Conservation (phyloP, 768 basidiomycete species). For the Artomyces pyxidatus region DNA sequence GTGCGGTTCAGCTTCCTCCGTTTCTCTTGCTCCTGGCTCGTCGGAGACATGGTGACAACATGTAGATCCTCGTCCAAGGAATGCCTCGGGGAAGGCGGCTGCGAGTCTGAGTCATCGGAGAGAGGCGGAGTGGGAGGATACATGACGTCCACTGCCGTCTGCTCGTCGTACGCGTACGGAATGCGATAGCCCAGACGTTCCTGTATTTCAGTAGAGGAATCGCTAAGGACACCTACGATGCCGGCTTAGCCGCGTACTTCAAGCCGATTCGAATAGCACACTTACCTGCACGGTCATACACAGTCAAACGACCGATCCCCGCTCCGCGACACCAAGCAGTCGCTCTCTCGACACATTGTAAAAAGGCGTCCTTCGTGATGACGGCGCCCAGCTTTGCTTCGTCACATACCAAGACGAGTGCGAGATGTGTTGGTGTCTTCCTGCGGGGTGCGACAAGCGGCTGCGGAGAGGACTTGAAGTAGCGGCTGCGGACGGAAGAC, state of each 20-base stretch:
- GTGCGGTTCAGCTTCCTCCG: conserved; percentile 1
- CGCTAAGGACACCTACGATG: neutral
- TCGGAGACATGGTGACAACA: conserved; percentile 1
- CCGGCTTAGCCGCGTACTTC: too few species aligned
- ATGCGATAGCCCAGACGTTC: conserved; percentile 26
- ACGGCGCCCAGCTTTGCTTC: conserved; percentile 25
- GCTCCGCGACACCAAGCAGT: conserved; percentile 54
- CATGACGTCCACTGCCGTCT: conserved; percentile 46
- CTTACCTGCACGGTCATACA: conserved; percentile 69
- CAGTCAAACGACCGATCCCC: conserved; percentile 56
- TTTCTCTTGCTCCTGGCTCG: neutral
- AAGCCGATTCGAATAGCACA: neutral
- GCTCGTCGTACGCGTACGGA: conserved; percentile 14
- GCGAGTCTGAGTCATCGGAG: conserved; percentile 63
- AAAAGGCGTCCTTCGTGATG: conserved; percentile 33
- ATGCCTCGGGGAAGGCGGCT: conserved; percentile 15
- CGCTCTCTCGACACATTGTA: conserved; percentile 45
- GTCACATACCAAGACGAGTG: conserved; percentile 50
- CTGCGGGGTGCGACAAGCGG: conserved; percentile 43
- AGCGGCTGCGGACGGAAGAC: conserved; percentile 32
- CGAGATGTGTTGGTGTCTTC: conserved; percentile 59
- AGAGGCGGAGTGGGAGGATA: conserved; percentile 74
- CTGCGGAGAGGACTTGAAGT: conserved; percentile 32
- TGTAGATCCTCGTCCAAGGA: neutral
- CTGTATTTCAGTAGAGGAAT: conserved; percentile 27